Base-by-base conservation (phyloP, 331 rosid genomes). In the Pyracantha coccinea region DNA sequence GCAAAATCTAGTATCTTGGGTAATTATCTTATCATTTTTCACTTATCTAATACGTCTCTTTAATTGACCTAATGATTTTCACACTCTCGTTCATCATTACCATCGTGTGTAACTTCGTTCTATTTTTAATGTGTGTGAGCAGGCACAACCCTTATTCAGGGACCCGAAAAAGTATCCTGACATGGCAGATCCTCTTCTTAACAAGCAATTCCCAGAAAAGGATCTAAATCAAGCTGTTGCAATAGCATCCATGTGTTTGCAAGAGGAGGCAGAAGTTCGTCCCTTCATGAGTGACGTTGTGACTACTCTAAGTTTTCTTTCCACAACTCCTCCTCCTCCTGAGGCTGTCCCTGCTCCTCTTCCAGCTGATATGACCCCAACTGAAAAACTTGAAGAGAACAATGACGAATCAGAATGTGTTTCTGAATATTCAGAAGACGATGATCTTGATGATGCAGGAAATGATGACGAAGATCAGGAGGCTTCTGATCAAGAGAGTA, bases 1-100 rank as follows among this genome's bases (percentile, higher is more conserved):
- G 83, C 97, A 95, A 82, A 95, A 95, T 74, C 83, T 95, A 38
- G 97, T 95, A 75, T 33, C 93, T 79, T 95, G 99, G 99, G 97
- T 93, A 88, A 29, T 10, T 7, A 44, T 4, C 21, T 61, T 61
- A 15, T 74, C 47, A 63, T 63, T 63, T 28, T 16, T 35, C 68
- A 63, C 44, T 0, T 17, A 63, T 19, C 23, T 17, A 4, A 16
- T 63, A 63, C 3, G 33, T 13, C 33, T 60, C 6, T 50, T 50
- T 50, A 50, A 50, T 50, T 50, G 55, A 50, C 55, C 55, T 17
- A 17, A 50, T 50, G 55, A 17, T 50, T 50, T 16, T 2, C 55
- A 38, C 45, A 50, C 55, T 50, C 21, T 50, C 55, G 55, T 50
- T 50, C 55, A 17, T 7, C 21, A 23, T 24, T 17, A 28, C 24